These are phyloP conservation scores for Hypholoma sublateritium DNA, from an alignment of 768 basidiomycete genomes.

Conservation along the genomic window DNA sequence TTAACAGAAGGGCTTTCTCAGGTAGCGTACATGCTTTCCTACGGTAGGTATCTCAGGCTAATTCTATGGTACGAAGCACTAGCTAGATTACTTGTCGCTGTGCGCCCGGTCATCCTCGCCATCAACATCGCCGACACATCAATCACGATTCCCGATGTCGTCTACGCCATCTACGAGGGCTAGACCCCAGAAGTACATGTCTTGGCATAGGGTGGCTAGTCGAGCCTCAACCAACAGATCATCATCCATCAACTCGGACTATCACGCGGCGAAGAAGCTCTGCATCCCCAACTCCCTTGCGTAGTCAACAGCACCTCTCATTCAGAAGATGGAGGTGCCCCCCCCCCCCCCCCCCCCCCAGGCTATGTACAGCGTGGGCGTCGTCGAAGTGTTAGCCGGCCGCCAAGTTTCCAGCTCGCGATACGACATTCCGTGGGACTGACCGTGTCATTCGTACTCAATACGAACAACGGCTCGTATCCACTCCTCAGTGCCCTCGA, in stretches of 20 bases:
- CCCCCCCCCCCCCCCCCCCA: conserved; percentile 82
- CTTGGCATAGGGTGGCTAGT: conserved; percentile 87
- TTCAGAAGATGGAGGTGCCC: conserved; percentile 76
- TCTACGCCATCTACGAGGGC: conserved; percentile 89
- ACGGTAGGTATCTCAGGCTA: too few relatives aligned
- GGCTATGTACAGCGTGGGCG: conserved; percentile 75
- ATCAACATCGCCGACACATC: conserved; percentile 97
- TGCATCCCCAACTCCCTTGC: conserved; percentile 85
- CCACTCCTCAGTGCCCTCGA: conserved; percentile 81
- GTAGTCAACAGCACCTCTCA: conserved; percentile 76
- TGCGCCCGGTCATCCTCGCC: conserved; percentile 86
- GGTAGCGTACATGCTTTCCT: too few relatives aligned
- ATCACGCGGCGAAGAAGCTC: conserved; percentile 68
- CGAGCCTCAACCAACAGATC: conserved; percentile 88
- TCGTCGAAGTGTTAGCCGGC: conserved; percentile 80
- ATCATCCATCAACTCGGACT: conserved; percentile 97
- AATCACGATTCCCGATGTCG: conserved; percentile 92
- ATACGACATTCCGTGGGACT: conserved; percentile 24
- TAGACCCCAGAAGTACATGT: conserved; percentile 84
- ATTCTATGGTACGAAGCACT: too few relatives aligned
- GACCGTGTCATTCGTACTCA: conserved; percentile 64
- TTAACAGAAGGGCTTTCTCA: too few relatives aligned
- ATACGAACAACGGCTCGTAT: conserved; percentile 67
- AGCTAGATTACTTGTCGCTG: too few relatives aligned
- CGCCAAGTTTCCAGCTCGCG: conserved; percentile 35